Percentiles rank a stretch among this genome's conserved stretches.
phyloP scores from a whole-genome alignment of 352 stramenopile genomes.

The Phytophthora litchii region DNA sequence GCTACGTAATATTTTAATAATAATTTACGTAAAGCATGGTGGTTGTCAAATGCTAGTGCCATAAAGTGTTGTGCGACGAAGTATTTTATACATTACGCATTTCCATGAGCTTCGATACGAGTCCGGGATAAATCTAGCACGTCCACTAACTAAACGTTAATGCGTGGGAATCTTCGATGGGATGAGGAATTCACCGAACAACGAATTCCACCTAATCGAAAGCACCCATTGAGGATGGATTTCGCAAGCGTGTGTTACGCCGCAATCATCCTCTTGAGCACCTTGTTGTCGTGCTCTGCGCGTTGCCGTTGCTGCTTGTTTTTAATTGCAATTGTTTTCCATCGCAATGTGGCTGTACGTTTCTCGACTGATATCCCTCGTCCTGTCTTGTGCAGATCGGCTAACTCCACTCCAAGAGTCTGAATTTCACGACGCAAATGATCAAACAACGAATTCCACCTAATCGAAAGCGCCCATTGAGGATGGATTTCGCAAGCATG shows the following conservation, averaged over 20 bases:
- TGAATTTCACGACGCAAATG: slow-evolving; percentile 17
- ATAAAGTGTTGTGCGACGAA: too few relatives aligned
- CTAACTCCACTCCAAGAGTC: slow-evolving; percentile 15
- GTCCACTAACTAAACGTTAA: slow-evolving; percentile 7
- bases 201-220: background rate
- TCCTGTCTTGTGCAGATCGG: slow-evolving; percentile 5
- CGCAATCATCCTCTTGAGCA: slow-evolving; percentile 29
- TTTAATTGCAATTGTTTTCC: slow-evolving; percentile 6
- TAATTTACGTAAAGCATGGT: too few relatives aligned
- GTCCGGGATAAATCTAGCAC: too few relatives aligned
- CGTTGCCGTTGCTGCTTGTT: slow-evolving; percentile 1
- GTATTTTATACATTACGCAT: too few relatives aligned
- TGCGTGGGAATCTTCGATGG: slow-evolving; percentile 6
- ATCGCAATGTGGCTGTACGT: background rate
- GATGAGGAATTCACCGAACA: background rate
- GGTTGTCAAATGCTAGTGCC: too few relatives aligned
- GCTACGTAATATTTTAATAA: too few relatives aligned
- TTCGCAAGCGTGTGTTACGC: slow-evolving; percentile 19
- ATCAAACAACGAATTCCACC: slow-evolving; percentile 5
- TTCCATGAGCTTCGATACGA: too few relatives aligned
- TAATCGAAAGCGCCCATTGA: slow-evolving; percentile 8
- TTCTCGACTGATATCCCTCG: slow-evolving; percentile 1
- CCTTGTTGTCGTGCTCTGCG: slow-evolving; percentile 23
- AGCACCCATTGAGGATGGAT: slow-evolving; percentile 15
- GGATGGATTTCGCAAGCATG: slow-evolving; percentile 20